Conservation (phyloP, 208 protist species). For the Vickermania spadyakhi region DNA sequence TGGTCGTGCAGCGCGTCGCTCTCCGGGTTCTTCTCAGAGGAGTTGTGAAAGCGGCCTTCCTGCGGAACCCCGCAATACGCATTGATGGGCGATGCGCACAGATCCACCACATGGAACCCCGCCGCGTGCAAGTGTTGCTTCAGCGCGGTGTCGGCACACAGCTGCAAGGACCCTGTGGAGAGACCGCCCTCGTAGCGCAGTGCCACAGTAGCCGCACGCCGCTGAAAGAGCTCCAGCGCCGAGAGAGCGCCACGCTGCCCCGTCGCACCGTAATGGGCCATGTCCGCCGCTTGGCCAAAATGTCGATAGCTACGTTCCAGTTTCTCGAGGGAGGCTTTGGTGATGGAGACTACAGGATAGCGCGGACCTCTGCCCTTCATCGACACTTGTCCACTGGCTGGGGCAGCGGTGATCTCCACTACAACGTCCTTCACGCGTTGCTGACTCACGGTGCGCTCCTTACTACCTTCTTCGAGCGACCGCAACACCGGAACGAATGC, state of each 20-base stretch:
- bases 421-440: conserved; percentile 17
- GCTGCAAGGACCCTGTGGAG: conserved; percentile 72
- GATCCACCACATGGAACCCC: conserved; percentile 79
- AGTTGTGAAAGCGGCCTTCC: conserved; percentile 4
- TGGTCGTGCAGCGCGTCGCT: conserved; percentile 13
- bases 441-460: conserved; percentile 29
- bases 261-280: conserved; percentile 14
- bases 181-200: conserved; percentile 74
- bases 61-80: conserved; percentile 66
- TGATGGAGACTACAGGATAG: conserved; percentile 55
- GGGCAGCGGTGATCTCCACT: background rate
- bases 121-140: conserved; percentile 73
- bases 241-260: conserved; percentile 3
- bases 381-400: background rate
- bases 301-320: conserved; percentile 43
- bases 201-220: conserved; percentile 53
- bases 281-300: conserved; percentile 23
- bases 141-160: conserved; percentile 73
- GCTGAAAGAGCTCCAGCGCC: conserved; percentile 17
- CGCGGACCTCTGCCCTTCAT: conserved; percentile 38
- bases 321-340: conserved; percentile 54
- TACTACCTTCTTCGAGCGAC: conserved; percentile 29
- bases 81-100: conserved; percentile 85
- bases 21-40: background rate
- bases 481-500: conserved; percentile 21